A percentile compares a stretch with the other conserved stretches of the same genome.
phyloP scores from a whole-genome alignment of 1,284 basidiomycete genomes.

The Golubevia pallescens region DNA sequence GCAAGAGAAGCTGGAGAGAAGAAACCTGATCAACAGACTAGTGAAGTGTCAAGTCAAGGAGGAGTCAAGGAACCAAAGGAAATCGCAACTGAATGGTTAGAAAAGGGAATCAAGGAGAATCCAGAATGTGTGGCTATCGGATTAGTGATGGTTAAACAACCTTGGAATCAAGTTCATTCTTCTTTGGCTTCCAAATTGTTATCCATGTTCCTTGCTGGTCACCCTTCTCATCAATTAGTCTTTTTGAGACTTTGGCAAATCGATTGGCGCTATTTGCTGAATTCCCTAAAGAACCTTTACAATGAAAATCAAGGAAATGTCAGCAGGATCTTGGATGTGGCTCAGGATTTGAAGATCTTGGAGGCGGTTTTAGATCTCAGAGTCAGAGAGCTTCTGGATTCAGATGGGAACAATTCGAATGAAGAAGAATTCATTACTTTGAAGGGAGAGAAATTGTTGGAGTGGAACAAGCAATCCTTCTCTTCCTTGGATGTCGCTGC shows the following conservation, averaged over 20 bases:
- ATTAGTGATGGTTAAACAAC: constrained; percentile 60
- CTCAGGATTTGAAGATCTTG: constrained; percentile 84
- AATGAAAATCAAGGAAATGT: constrained; percentile 90
- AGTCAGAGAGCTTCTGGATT: neutral
- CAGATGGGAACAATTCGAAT: neutral
- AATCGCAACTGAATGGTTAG: constrained; percentile 52
- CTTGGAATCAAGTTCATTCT: constrained; percentile 83
- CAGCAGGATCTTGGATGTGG: constrained; percentile 90
- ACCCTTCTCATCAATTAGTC: constrained; percentile 92
- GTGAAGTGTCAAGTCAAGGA: constrained; percentile 19
- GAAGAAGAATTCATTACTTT: neutral
- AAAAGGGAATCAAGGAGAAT: constrained; percentile 48
- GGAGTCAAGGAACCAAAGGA: constrained; percentile 22
- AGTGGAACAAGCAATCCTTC: constrained; percentile 62
- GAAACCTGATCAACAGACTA: constrained; percentile 7
- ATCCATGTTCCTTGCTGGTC: constrained; percentile 86
- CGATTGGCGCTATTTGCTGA: constrained; percentile 81
- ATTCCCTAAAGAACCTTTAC: constrained; percentile 89
- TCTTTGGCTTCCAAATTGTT: constrained; percentile 86
- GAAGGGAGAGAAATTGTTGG: neutral
- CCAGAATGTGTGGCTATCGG: neutral
- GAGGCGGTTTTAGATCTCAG: neutral
- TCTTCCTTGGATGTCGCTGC: constrained; percentile 82
- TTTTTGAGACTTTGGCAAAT: constrained; percentile 96
- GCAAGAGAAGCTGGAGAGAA: constrained; percentile 75